A percentile compares a stretch with the other conserved stretches of the same genome.
These are phyloP conservation scores for Neoboletus magnificus DNA, from an alignment of 768 basidiomycete genomes.

Conservation along the genomic window DNA sequence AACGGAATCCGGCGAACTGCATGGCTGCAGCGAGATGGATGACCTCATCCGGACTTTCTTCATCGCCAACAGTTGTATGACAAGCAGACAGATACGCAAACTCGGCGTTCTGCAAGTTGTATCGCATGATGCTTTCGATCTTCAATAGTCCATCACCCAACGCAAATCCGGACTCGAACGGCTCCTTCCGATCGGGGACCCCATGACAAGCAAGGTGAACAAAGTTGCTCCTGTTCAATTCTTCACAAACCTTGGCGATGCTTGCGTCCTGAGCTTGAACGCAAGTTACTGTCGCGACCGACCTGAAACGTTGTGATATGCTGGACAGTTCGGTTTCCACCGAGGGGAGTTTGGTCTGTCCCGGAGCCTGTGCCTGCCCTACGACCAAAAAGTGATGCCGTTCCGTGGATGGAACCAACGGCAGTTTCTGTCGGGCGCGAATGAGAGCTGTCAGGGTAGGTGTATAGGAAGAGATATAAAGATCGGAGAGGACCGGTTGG, in stretches of 20 bases:
- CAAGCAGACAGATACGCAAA: conserved; percentile 5
- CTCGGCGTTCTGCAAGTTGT: background rate
- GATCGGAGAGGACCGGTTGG: background rate
- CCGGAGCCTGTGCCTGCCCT: conserved; percentile 1
- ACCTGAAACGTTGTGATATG: background rate
- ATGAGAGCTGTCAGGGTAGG: background rate
- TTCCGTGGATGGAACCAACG: background rate
- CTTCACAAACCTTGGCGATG: background rate
- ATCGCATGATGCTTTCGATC: background rate
- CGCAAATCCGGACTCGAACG: background rate
- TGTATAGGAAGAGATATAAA: no score
- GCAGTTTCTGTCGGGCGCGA: background rate
- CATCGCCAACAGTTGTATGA: background rate
- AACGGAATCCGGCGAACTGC: conserved; percentile 7
- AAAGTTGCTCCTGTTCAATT: no score
- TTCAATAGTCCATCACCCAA: background rate
- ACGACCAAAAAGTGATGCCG: background rate
- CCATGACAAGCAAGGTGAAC: background rate
- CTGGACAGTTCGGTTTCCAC: background rate
- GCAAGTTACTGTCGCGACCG: background rate
- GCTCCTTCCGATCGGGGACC: background rate
- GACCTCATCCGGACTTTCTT: no score
- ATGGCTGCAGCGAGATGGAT: background rate
- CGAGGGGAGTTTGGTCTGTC: background rate
- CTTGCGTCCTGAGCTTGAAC: background rate